A percentile compares a stretch with the other conserved stretches of the same genome.
Conservation (phyloP, 768 basidiomycete species). For the Hericium coralloides region DNA sequence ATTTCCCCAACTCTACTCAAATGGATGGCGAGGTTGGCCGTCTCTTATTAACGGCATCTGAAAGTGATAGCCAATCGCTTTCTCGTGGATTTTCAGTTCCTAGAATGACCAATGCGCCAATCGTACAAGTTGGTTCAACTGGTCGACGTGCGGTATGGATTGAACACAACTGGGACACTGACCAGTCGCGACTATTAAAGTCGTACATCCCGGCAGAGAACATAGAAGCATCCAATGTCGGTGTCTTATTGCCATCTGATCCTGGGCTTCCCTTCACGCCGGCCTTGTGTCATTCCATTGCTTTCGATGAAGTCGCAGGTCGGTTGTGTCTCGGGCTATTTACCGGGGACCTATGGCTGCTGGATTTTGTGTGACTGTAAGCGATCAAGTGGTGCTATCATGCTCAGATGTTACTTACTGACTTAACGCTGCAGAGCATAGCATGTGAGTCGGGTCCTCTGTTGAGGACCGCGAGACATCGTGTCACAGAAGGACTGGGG, state of each 20-base stretch:
- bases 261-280: conserved; percentile 44
- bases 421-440: too few species aligned
- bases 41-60: neutral
- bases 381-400: too few species aligned
- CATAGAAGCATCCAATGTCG: conserved; percentile 19
- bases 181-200: conserved; percentile 42
- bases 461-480: too few species aligned
- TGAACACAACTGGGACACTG: conserved; percentile 39
- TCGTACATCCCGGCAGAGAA: conserved; percentile 29
- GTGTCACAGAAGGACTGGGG: too few species aligned
- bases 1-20: too few species aligned
- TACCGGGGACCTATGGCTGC: conserved; percentile 44
- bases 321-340: conserved; percentile 40
- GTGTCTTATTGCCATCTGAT: conserved; percentile 35
- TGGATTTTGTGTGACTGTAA: conserved; percentile 24
- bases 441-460: too few species aligned
- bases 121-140: conserved; percentile 23
- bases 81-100: conserved; percentile 12
- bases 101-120: conserved; percentile 16
- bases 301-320: conserved; percentile 50
- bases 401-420: too few species aligned
- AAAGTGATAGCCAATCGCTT: neutral
- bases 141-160: conserved; percentile 46
- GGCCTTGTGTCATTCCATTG: conserved; percentile 34
- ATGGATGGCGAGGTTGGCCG: neutral